Evolutionary conservation across 495 filamentous ascomycete species (phyloP), one percentile per base, ranked within the genome.

Genomic region (Delitschia confertaspora): DNA sequence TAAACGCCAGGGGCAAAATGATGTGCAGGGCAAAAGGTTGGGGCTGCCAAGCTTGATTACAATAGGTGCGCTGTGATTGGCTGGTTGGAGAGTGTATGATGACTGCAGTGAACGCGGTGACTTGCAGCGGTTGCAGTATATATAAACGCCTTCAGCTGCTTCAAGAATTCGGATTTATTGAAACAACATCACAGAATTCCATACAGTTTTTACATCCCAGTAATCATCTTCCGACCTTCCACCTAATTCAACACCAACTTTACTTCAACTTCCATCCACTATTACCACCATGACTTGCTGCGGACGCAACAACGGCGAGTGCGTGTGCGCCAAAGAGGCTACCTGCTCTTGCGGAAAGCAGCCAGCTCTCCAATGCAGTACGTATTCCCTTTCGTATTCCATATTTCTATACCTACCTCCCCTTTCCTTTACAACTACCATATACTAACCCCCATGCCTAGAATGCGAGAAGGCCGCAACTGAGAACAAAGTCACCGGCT

Each of bases 321-420:
- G 78, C 55, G 68, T 74, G 60, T 82, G 78, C 48, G 78, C 78
- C 17, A 65, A 71, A 17, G 70, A 81, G 55, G 77, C 77, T 45
- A 80, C 69, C 39, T 95, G 88, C 75, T 89, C 85, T 11, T 96
- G 89, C 59, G 89, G 89, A 53, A 74, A 88, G 68, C 74, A 88
- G 57, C 75, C 75, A 6, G 89, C 89, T 31, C 75, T 94, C 42
- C 71, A 85, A 59, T 96, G 89, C 72, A 79, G 49, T 53, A 53
- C 29, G 49, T 52, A 2, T n/a, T 26, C 21, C 20, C 8, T 8
- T 36, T 8, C 33, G 33, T n/a, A n/a, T n/a, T n/a, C n/a, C n/a
- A n/a, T n/a, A n/a, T 37, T 19, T 20, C 23, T 31, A 5, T 18
- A 3, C 5, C 26, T 10, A 39, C 9, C 2, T 18, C 24, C 19